Evolutionary conservation across 1,139 yeast genomes (phyloP).

Genomic region (Blastobotrys malaysiensis): DNA sequence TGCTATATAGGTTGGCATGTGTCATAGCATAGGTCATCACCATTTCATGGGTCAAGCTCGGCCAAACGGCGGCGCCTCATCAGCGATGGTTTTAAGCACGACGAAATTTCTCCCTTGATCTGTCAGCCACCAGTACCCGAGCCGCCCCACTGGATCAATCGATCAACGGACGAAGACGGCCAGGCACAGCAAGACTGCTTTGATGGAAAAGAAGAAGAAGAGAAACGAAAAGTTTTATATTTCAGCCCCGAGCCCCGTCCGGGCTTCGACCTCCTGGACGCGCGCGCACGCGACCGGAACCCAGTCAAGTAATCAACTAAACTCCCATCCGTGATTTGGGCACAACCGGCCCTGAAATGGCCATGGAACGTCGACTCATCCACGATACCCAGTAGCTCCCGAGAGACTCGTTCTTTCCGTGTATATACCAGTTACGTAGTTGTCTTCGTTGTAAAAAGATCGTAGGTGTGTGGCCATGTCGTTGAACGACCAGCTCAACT

Average conservation of each 20-base stretch:
- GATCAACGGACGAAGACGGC: conserved; percentile 9
- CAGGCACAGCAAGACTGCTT: conserved; percentile 2
- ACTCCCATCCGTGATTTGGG: no score
- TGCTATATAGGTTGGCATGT: conserved; percentile 36
- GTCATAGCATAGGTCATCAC: conserved; percentile 87
- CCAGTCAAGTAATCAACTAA: no score
- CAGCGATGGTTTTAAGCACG: conserved; percentile 90
- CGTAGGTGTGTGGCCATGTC: conserved; percentile 16
- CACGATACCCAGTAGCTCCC: not conserved
- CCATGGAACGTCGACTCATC: no score
- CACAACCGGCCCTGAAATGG: no score
- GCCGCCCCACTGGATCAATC: conserved; percentile 7
- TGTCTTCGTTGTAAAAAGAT: no score
- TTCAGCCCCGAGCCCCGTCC: not conserved
- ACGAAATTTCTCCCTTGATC: conserved; percentile 17
- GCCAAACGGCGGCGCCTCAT: conserved; percentile 70
- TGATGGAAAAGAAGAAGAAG: not conserved
- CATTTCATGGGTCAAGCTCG: conserved; percentile 77
- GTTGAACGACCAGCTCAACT: conserved; percentile 45
- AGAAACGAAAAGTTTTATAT: not conserved
- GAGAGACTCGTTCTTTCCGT: not conserved
- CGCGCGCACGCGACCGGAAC: not conserved
- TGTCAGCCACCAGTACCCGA: conserved; percentile 5
- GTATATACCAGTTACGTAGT: not conserved
- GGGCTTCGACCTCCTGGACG: no score